Evolutionary conservation across 2,329 filamentous ascomycete species (phyloP), one percentile per base, ranked within the genome.

Genomic region (Aspergillus neoniger): DNA sequence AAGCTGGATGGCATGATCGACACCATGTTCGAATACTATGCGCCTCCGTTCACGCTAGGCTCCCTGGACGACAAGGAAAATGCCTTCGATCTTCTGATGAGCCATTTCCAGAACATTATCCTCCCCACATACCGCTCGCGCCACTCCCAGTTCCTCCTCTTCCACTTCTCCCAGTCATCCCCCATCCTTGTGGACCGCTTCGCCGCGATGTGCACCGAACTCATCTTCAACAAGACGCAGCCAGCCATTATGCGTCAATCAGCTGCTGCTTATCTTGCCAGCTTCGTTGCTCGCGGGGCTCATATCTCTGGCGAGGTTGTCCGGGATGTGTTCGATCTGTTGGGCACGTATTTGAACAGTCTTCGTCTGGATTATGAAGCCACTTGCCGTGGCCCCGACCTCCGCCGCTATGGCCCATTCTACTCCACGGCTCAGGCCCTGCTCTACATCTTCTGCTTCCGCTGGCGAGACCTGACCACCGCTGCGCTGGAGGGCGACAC

Each of bases 401-500:
- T 96, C 59, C 88, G 89, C 63, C 88, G 90, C 50, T 96, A 94
- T 72, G 87, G 88, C 51, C 86, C 90, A 14, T 96, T 96, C 77
- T 97, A 97, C 75, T 88, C 91, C 17, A 87, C 92, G 51, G 87
- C 90, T n/a, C 93, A 97, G 76, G 92, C 92, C 1, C 82, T 96
- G 2, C 85, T 97, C 23, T 97, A 97, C 79, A 94, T 96, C 61
- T 97, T 96, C 78, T 99, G 95, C 81, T 99, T 99, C 82, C 88
- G 95, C 58, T 99, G 95, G 95, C 89, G 92, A 63, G 94, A 98
- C 71, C 82, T 99, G 50, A 89, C 85, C 1, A 85, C 84, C 3
- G 85, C 89, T 14, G 78, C 84, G 14, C 73, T 74, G 23, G 80
- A 83, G 23, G 80, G 82, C 47, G 83, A 86, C 55, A 73, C 85